Evolutionary conservation across 306 rosid genomes (phyloP), one percentile per base, ranked within the genome.

Genomic region (Dalbergia oliveri): DNA sequence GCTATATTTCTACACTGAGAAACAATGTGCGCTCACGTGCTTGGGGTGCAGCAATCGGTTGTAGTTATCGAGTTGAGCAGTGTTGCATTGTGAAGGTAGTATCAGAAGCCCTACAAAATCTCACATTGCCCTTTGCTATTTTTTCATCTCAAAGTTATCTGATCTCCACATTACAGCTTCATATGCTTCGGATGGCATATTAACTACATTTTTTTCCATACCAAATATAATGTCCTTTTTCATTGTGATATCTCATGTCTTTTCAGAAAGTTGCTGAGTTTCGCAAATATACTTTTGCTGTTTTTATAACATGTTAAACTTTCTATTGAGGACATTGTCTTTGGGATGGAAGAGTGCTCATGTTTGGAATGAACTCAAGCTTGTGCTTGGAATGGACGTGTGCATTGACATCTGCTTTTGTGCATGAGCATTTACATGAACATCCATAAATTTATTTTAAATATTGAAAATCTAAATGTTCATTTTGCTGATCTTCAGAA

Each of bases 21-120:
- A 95, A 95, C 84, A 95, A 93, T 49, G 97, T 95, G 43, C 94
- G 98, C 14, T 95, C 99, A 49, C 99, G 99, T 49, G 96, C 97
- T 16, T 95, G 99, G 99, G 97, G 97, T 83, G 97, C 97, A 31
- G 94, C 98, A 73, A 90, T 93, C 87, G 99, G 97, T 66, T 95
- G 99, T 80, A 95, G 99, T 70, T 95, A 91, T 80, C 87, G 91
- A 78, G 88, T 95, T 64, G 99, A 95, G 80, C 86, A 86, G 64
- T 95, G 99, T 77, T 93, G 98, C 90, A 91, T 95, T 50, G 91
- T 93, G 83, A 95, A 95, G 99, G 99, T 94, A 73, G 54, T 86
- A 62, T 62, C 12, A 6, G 39, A 37, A 51, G 33, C 68, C 59
- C 61, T 71, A 72, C 21, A 75, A 85, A 57, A 39, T 75, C 75